Evolutionary conservation across 2,329 filamentous ascomycete species (phyloP), one percentile per base, ranked within the genome.

Genomic region (Mollisiaceae sp.): DNA sequence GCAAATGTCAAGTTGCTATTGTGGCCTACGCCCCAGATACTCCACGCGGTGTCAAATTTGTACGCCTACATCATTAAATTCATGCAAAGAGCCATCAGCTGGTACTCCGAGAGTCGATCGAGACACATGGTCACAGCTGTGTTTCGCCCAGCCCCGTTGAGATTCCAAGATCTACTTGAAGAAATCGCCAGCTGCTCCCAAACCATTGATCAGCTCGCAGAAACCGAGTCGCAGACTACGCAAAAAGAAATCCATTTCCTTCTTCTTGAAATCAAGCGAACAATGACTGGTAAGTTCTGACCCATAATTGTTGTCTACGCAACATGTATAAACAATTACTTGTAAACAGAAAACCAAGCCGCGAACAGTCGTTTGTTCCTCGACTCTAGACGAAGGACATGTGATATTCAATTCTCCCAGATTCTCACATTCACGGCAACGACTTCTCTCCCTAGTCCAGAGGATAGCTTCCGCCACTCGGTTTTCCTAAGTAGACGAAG

Each of bases 61-160:
- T 69, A 69, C 50, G 57, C 63, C 6, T 36, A 69, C 11, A 65
- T 70, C 20, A 38, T 69, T 3, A 32, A 57, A 32, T 70, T 70
- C 56, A 14, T 66, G 8, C 36, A 39, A 39, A 32, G 47, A 35
- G 59, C 65, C 15, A 57, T 68, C 22, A 65, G 59, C 14, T 70
- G 69, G 67, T 70, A 65, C 47, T 65, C 47, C 14, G 41, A 67
- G 60, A 54, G 67, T 15, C 64, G 57, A 35, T 15, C 66, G 11
- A 35, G 35, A n/a, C 65, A 67, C 22, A 35, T 57, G 27, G 36
- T 67, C 4, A 52, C 36, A 4, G 47, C 63, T 36, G 45, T 69
- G 2, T 58, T 62, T 5, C 43, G 54, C 15, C 64, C 64, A 24
- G 56, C 47, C 24, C 41, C 50, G 5, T 52, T 66, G 8, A 60